Evolutionary conservation across 129 eudicot genomes (phyloP), one percentile per base, ranked within the genome.

Genomic region (Flaveria linearis): DNA sequence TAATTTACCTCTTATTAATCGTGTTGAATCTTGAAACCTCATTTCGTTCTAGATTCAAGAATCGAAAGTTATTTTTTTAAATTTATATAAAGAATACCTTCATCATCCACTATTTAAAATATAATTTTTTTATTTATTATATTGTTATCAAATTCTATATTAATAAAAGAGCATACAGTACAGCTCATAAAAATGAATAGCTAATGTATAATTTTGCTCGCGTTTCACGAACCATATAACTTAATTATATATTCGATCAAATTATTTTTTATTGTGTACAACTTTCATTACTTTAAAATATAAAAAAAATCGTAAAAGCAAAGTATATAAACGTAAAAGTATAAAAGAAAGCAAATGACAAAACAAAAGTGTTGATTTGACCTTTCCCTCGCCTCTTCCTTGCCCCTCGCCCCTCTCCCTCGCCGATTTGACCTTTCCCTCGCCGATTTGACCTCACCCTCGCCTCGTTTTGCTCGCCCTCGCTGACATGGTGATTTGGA

Each of bases 111-210:
- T 62, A 10, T 26, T 61, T 61, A 25, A 55, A 25, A 60, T 60
- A 12, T 60, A 33, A 20, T n/a, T 60, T 20, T 5, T 57, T 57
- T 2, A 3, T 9, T 14, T 57, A 57, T 57, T 4, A 9, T 57
- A 5, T 36, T 36, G 8, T 36, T 36, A 36, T 36, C 53, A 49
- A 18, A 17, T 56, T 20, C 23, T 56, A 8, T 25, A 17, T 18
- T 20, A 72, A 51, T 63, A 71, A 39, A 72, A 50, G 28, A 64
- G 69, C 62, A 33, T 16, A 73, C 42, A 69, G 69, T 22, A 80
- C 83, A 80, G 73, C 79, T 80, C 74, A 80, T 18, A 65, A 13
- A 73, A 77, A 80, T 52, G 74, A 64, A 78, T 41, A 64, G 73
- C 74, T 52, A 73, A 42, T 28, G 75, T 73, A 42, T 80, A 53